Evolutionary conservation across 768 basidiomycete genomes (phyloP).

Genomic region (Hygrophorus russula): DNA sequence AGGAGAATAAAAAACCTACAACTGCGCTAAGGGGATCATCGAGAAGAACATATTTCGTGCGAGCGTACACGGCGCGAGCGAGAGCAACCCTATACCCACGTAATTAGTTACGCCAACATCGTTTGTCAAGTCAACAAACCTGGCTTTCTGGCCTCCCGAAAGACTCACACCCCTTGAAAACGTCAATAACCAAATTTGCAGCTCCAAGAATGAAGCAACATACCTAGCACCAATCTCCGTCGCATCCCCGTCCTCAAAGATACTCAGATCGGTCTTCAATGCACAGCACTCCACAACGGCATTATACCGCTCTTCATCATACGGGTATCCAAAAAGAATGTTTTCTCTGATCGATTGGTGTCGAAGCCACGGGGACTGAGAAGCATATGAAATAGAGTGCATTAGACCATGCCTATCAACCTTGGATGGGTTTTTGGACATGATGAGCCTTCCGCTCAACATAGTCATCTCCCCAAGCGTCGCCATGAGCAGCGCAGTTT

Average conservation of each 20-base stretch:
- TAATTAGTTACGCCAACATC: background rate
- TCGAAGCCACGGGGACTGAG: conserved; percentile 61
- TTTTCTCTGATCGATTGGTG: conserved; percentile 73
- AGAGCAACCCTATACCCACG: conserved; percentile 51
- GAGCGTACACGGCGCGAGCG: conserved; percentile 72
- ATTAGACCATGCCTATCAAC: conserved; percentile 52
- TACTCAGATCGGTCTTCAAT: conserved; percentile 65
- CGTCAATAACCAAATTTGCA: background rate
- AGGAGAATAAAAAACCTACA: conserved; percentile 28
- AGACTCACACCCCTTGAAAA: conserved; percentile 52
- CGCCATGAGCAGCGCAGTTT: conserved; percentile 74
- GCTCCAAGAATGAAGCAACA: conserved; percentile 7
- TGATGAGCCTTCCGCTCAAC: conserved; percentile 39
- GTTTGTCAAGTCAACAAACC: conserved; percentile 22
- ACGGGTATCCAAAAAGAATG: conserved; percentile 68
- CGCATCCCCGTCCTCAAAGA: conserved; percentile 77
- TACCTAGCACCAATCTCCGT: conserved; percentile 75
- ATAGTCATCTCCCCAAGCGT: conserved; percentile 64
- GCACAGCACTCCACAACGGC: conserved; percentile 80
- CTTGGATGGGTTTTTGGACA: conserved; percentile 52
- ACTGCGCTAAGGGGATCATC: conserved; percentile 81
- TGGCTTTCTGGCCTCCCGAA: conserved; percentile 76
- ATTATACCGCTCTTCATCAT: conserved; percentile 63
- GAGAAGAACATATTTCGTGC: conserved; percentile 57
- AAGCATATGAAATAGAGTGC: conserved; percentile 59